A percentile compares a stretch with the other conserved stretches of the same genome.
phyloP scores from a whole-genome alignment of 352 stramenopile species.

The Phytophthora pluvialis region DNA sequence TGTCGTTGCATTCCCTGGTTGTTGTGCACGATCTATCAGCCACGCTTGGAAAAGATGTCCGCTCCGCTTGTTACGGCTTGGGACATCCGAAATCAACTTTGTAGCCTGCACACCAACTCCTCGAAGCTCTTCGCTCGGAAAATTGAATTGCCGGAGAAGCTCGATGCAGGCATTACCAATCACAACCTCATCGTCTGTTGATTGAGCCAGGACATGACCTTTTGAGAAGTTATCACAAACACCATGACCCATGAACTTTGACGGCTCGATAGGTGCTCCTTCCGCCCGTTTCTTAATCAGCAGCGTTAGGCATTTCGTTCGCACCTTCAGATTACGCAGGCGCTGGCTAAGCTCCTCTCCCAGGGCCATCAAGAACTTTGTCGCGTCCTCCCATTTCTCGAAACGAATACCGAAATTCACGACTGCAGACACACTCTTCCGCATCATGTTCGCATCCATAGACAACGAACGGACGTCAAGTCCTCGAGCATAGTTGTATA shows the following conservation, averaged over 20 bases:
- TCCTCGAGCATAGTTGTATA: conserved; percentile 82
- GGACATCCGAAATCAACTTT: conserved; percentile 53
- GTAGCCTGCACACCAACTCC: conserved; percentile 82
- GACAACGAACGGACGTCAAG: conserved; percentile 75
- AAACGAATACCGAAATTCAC: conserved; percentile 94
- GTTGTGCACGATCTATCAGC: conserved; percentile 42
- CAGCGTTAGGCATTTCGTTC: conserved; percentile 74
- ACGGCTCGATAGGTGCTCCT: conserved; percentile 70
- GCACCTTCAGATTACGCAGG: conserved; percentile 65
- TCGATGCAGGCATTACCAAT: conserved; percentile 65
- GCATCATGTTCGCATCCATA: conserved; percentile 70
- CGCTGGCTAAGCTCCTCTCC: conserved; percentile 74
- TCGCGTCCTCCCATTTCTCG: conserved; percentile 73
- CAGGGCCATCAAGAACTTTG: conserved; percentile 83
- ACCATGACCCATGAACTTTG: conserved; percentile 90
- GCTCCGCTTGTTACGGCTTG: conserved; percentile 23
- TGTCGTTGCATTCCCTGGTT: conserved; percentile 2
- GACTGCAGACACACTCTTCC: conserved; percentile 92
- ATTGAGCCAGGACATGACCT: conserved; percentile 56
- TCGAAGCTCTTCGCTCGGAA: conserved; percentile 67
- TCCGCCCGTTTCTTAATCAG: conserved; percentile 83
- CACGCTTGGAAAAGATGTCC: conserved; percentile 63
- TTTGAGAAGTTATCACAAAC: conserved; percentile 90
- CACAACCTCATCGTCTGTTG: conserved; percentile 61
- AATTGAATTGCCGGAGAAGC: conserved; percentile 64